Evolutionary conservation across 345 rosid genomes (phyloP), one percentile per base, ranked within the genome.

Genomic region (Raphanus sativus): DNA sequence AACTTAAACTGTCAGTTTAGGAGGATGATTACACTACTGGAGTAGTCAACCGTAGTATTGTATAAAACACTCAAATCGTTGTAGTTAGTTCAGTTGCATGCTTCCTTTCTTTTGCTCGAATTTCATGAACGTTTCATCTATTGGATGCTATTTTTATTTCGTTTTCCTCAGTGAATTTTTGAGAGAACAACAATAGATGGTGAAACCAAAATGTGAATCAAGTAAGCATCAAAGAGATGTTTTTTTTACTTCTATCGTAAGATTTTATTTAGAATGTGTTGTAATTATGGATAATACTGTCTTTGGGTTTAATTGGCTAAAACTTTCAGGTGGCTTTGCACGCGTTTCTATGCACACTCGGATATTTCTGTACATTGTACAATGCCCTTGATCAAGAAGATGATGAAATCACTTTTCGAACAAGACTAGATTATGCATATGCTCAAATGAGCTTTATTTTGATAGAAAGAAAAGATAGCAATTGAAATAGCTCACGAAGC

Each of bases 141-240:
- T 42, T 42, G 52, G 15, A 42, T 42, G 52, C 52, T 42, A 42
- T 42, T 42, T 48, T 48, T n/a, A 48, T n/a, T 48, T 48, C 8
- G 55, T 48, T n/a, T 42, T 48, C 17, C 17, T 48, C 55, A 4
- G 17, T n/a, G 16, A 48, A n/a, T 48, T 4, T 48, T 9, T 38
- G 91, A 85, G 80, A 82, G 73, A 75, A 79, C 77, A 6, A 77
- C 83, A 0, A 83, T 89, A 54, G 89, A 83, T 75, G 85, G 74
- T 12, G 90, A 89, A 84, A 86, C 84, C 26, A 88, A 89, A 84
- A 77, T 81, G 86, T 87, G 96, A 25, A 87, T 92, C 98, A 86
- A 84, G 98, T 87, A 77, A 63, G 40, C n/a, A 67, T 42, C 55
- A 55, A 38, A 33, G 25, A 26, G n/a, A 4, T 58, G 12, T 67